A percentile compares a stretch with the other conserved stretches of the same genome.
Evolutionary conservation across 83 land plant species (phyloP).

Genomic region (Thuja plicata): DNA sequence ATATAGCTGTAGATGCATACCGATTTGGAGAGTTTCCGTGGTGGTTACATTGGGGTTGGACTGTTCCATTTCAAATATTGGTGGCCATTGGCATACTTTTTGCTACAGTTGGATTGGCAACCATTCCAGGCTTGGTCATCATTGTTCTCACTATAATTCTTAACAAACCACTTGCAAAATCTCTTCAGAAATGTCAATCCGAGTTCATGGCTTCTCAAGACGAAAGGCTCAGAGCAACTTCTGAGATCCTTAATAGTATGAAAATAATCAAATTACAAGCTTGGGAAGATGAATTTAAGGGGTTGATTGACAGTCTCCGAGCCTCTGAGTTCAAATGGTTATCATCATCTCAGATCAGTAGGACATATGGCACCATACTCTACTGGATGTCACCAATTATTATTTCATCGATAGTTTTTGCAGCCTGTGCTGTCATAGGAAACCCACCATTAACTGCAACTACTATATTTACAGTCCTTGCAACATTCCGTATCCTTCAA

Average conservation of each 20-base stretch:
- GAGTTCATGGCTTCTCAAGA: conserved; percentile 67
- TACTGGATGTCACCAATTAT: conserved; percentile 76
- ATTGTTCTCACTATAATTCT: conserved; percentile 36
- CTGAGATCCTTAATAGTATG: conserved; percentile 71
- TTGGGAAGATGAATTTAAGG: conserved; percentile 78
- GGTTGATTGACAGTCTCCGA: conserved; percentile 37
- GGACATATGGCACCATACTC: conserved; percentile 37
- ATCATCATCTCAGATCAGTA: conserved; percentile 32
- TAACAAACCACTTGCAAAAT: conserved; percentile 48
- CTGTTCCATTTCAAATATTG: conserved; percentile 40
- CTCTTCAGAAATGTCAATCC: conserved; percentile 42
- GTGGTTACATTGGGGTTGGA: conserved; percentile 72
- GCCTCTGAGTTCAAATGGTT: conserved; percentile 63
- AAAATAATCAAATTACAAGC: conserved; percentile 80
- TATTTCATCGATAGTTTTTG: conserved; percentile 50
- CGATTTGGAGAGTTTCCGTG: conserved; percentile 61
- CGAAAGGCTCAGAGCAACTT: conserved; percentile 54
- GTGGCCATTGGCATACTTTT: conserved; percentile 53
- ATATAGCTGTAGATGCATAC: conserved; percentile 79
- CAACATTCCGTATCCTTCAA: conserved; percentile 57
- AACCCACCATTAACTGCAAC: conserved; percentile 55
- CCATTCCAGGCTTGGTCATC: conserved; percentile 54
- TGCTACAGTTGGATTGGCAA: conserved; percentile 48
- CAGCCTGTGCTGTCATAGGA: conserved; percentile 40
- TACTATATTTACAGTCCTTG: conserved; percentile 64